Base-by-base conservation (phyloP, 1,284 basidiomycete genomes). In the Bondarzewia mesenterica region DNA sequence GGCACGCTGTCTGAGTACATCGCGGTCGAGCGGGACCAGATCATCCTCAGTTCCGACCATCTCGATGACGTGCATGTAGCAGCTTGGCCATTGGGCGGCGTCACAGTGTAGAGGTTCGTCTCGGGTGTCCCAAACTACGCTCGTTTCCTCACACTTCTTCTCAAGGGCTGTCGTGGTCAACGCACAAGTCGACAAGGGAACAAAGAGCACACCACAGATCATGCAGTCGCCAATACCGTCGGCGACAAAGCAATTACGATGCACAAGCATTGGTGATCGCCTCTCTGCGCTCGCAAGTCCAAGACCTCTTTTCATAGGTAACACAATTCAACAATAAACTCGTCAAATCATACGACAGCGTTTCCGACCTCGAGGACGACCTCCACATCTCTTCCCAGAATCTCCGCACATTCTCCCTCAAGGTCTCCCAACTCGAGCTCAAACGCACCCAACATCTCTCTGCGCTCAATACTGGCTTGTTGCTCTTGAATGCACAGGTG, bases 331-430 rank as follows among this genome's bases (percentile, higher is more conserved):
- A 98, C 65, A 71, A 75, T 61, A 97, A 99, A 66, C 86, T 99
- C 42, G 91, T 99, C 52, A 74, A 79, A 48, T 92, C 89, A 2
- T 96, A 97, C 66, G 89, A 94, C 61, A 81, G 89, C 42, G 83
- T 95, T 37, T 93, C 93, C 10, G 86, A 93, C 70, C 77, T 99
- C 49, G 95, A 99, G 65, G 95, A 98, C 63, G 79, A 91, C 53
- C 67, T 96, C 14, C 88, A 93, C 57, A 73, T 85, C 37, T 60
- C 80, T 12, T 78, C 78, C 8, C 68, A 74, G 14, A 75, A 76
- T 32, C 61, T 80, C 40, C 83, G 83, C 7, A 59, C 72, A 14
- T 72, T 81, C 3, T 75, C 79, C 6, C 64, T 82, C 58, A 78
- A 83, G 57, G 73, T 87, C 39, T 78, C 80, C 5, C 73, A 81